Percentiles rank a stretch among this genome's conserved stretches.
These are phyloP conservation scores for Cyclotella kingstonii DNA, from an alignment of 108 stramenopile species.

Conservation along the genomic window DNA sequence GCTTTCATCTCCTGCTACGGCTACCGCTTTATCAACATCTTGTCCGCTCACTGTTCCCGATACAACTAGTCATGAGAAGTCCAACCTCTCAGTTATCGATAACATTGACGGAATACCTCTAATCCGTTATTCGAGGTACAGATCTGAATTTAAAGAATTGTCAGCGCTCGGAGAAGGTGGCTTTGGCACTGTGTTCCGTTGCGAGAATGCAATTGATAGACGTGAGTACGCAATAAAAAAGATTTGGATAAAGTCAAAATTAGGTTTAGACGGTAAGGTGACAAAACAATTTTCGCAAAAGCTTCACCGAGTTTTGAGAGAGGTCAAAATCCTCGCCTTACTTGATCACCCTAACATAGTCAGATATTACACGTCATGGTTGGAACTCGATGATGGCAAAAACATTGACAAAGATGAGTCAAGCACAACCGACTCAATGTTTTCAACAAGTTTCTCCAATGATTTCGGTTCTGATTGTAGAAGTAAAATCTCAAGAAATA, in stretches of 20 bases:
- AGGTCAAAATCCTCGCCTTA: slow-evolving; percentile 91
- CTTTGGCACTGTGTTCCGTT: slow-evolving; percentile 87
- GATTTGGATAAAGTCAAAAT: slow-evolving; percentile 59
- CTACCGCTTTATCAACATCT: neutral
- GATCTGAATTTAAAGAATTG: slow-evolving; percentile 77
- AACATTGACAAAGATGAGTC: slow-evolving; percentile 36
- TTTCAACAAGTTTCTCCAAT: slow-evolving; percentile 25
- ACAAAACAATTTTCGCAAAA: slow-evolving; percentile 61
- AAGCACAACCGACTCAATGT: slow-evolving; percentile 10
- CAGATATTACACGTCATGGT: slow-evolving; percentile 96
- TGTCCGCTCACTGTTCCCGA: slow-evolving; percentile 12
- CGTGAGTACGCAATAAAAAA: slow-evolving; percentile 95
- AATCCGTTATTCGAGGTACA: slow-evolving; percentile 78
- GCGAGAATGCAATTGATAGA: slow-evolving; percentile 79
- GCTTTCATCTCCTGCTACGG: slow-evolving; percentile 2
- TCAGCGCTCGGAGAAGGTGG: slow-evolving; percentile 83
- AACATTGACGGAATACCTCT: slow-evolving; percentile 70
- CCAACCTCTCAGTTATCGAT: slow-evolving; percentile 9
- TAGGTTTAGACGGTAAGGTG: slow-evolving; percentile 43
- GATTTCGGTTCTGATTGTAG: slow-evolving; percentile 37
- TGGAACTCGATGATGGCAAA: slow-evolving; percentile 66
- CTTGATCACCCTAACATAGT: slow-evolving; percentile 95
- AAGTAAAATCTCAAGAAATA: slow-evolving; percentile 9
- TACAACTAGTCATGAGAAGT: slow-evolving; percentile 1
- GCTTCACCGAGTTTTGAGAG: slow-evolving; percentile 86